Evolutionary conservation across 495 filamentous ascomycete species (phyloP), one percentile per base, ranked within the genome.

Genomic region (Daldinia loculata): DNA sequence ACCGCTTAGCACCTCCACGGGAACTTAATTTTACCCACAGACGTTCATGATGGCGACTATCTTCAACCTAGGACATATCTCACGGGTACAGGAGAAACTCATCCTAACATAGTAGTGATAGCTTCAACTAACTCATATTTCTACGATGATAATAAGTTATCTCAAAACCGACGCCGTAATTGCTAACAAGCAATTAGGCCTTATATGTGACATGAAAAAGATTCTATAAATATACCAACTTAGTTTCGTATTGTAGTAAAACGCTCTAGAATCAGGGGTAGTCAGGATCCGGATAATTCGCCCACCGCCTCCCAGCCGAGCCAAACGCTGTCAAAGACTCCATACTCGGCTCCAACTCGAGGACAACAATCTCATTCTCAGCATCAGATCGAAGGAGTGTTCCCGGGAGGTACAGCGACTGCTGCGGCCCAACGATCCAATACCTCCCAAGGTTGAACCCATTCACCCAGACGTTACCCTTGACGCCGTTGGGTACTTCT

Each of bases 401-500:
- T 6, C 80, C 80, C 0, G 81, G 82, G 6, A 84, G 62, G 61
- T 83, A 85, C 4, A 84, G 61, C n/a, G 79, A 80, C 66, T 85
- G 82, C 74, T 84, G 82, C 6, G 82, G 82, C 0, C 82, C 82
- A 22, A 85, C 76, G 19, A 71, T 68, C 83, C 82, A 85, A 53
- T 83, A 84, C 11, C 82, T 74, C 11, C 83, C 82, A 0, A 85
- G 69, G 56, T 85, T 81, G 22, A 80, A 76, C 15, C 78, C 81
- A 65, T 84, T 85, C 8, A 85, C 81, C 79, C 79, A 85, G 0
- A 84, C 80, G 29, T 77, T 77, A 0, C 82, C 83, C 70, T 84
- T 85, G 3, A 79, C 76, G 60, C 81, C 80, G 24, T 71, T 73
- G 1, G 79, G 79, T 5, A 85, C 65, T 12, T 75, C 72, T 3